Percentiles rank a stretch among this genome's conserved stretches.
These are phyloP conservation scores for Aschersonia sp. DNA, from an alignment of 2,329 filamentous ascomycete species.

Conservation along the genomic window DNA sequence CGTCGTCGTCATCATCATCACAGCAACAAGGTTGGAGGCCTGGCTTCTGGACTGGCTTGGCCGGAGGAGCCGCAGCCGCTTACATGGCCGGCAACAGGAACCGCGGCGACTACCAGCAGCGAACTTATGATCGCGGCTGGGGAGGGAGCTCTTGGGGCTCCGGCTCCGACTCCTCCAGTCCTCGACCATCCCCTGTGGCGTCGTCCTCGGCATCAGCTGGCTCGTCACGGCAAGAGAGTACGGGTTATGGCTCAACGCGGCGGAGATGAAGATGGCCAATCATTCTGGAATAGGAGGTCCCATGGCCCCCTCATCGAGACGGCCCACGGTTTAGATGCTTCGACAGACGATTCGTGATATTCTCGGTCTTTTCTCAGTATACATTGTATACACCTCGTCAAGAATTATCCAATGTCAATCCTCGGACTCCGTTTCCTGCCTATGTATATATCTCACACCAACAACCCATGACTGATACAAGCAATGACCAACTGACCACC, in stretches of 20 bases:
- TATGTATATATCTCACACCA: background rate
- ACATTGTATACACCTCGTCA: background rate
- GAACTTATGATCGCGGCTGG: conserved; percentile 11
- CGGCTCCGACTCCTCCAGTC: conserved; percentile 6
- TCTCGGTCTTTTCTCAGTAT: background rate
- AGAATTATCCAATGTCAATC: background rate
- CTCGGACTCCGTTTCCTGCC: conserved; percentile 4
- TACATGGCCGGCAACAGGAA: conserved; percentile 45
- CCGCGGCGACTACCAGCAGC: conserved; percentile 17
- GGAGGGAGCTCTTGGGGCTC: conserved; percentile 13
- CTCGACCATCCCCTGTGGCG: conserved; percentile 12
- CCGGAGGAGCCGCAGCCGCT: conserved; percentile 52
- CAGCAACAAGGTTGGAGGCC: conserved; percentile 44
- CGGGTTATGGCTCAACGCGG: conserved; percentile 57
- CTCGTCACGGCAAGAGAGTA: conserved; percentile 47
- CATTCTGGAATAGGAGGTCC: background rate
- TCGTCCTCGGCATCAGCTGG: conserved; percentile 19
- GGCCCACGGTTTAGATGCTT: no score
- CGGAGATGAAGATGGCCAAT: conserved; percentile 28
- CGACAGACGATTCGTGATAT: background rate
- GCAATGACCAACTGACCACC: background rate
- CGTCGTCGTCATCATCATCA: conserved; percentile 3
- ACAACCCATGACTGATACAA: background rate
- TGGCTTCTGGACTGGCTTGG: conserved; percentile 61
- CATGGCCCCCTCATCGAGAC: no score